Conservation (phyloP, 495 filamentous ascomycete genomes). For the Neurospora tetraspora region DNA sequence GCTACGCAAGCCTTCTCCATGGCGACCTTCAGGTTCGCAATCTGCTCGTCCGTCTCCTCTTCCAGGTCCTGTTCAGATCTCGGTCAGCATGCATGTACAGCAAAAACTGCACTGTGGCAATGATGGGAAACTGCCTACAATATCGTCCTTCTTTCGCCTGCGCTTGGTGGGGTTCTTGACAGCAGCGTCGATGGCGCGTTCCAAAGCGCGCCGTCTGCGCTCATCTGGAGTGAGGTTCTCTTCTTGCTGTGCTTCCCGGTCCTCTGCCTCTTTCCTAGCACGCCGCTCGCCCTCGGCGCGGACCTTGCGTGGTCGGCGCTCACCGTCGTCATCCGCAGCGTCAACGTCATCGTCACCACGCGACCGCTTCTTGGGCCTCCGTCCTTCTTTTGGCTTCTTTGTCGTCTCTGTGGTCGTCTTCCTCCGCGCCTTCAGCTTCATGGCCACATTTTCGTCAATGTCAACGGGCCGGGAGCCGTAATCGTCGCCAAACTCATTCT, state of each 20-base stretch:
- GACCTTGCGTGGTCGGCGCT: constrained; percentile 32
- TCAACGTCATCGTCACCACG: constrained; percentile 43
- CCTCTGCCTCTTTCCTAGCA: constrained; percentile 41
- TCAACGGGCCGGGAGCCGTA: constrained; percentile 77
- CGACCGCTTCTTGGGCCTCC: constrained; percentile 63
- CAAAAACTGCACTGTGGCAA: not conserved
- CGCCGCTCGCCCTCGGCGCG: constrained; percentile 23
- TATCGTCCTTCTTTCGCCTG: constrained; percentile 77
- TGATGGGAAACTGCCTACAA: constrained; percentile 46
- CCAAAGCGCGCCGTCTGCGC: constrained; percentile 69
- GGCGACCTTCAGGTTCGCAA: constrained; percentile 73
- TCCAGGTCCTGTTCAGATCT: constrained; percentile 63
- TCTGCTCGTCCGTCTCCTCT: constrained; percentile 76
- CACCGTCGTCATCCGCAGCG: constrained; percentile 49
- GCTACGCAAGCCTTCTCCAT: constrained; percentile 89
- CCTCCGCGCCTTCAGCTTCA: constrained; percentile 64
- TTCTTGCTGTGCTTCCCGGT: constrained; percentile 49
- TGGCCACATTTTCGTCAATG: constrained; percentile 79
- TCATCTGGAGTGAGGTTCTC: constrained; percentile 54
- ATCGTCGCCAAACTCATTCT: constrained; percentile 75
- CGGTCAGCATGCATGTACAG: constrained; percentile 6
- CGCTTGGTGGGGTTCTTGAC: constrained; percentile 72
- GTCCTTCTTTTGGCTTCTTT: constrained; percentile 66
- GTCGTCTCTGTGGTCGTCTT: constrained; percentile 47
- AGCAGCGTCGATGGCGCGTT: constrained; percentile 77